Percentiles rank a stretch among this genome's conserved stretches.
These are phyloP conservation scores for Isatis lusitanica DNA, from an alignment of 441 rosid species.

Conservation along the genomic window DNA sequence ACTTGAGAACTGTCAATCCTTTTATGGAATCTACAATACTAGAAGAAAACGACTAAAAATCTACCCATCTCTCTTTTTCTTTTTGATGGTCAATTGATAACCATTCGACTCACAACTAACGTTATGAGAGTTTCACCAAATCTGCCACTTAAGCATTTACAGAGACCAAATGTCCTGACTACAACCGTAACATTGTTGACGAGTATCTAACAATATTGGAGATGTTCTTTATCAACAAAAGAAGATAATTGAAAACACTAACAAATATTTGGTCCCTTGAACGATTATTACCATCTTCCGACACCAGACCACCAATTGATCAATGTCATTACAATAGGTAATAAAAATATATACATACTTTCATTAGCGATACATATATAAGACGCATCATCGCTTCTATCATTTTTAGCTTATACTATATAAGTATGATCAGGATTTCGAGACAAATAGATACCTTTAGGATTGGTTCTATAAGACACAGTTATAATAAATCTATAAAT, in stretches of 20 bases:
- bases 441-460: background rate
- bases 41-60: constrained; percentile 1
- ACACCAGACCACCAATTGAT: background rate
- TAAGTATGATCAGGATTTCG: background rate
- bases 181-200: background rate
- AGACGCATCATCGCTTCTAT: background rate
- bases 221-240: background rate
- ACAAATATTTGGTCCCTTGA: background rate
- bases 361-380: background rate
- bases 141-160: background rate
- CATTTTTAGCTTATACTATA: background rate
- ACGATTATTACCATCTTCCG: background rate
- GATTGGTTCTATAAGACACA: background rate
- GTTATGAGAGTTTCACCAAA: background rate
- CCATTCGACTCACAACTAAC: background rate
- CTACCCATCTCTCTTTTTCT: background rate
- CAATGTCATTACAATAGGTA: background rate
- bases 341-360: background rate
- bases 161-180: background rate
- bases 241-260: background rate
- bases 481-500: background rate
- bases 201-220: background rate
- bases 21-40: background rate
- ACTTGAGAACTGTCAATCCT: background rate
- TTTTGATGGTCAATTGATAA: background rate